Percentiles rank a stretch among this genome's conserved stretches.
These are phyloP conservation scores for Poterioochromonas sp. DNA, from an alignment of 352 stramenopile genomes.

Conservation along the genomic window DNA sequence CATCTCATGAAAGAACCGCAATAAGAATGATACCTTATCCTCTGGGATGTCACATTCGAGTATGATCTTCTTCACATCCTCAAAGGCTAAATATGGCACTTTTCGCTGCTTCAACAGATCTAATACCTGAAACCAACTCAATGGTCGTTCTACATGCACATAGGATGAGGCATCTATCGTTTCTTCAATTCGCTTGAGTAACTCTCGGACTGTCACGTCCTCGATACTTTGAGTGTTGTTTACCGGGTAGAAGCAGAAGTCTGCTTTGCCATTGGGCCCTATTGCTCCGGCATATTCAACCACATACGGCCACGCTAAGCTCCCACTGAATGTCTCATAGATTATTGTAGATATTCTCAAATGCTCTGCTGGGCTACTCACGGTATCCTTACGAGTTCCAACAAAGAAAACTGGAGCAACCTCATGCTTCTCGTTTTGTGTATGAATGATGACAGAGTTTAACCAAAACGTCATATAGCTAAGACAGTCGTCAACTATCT, in stretches of 20 bases:
- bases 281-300: neutral
- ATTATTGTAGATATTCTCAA: neutral
- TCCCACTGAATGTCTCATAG: neutral
- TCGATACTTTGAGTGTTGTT: neutral
- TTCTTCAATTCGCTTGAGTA: neutral
- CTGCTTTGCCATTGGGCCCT: neutral
- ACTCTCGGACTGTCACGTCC: neutral
- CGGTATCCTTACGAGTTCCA: neutral
- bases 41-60: neutral
- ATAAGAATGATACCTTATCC: neutral
- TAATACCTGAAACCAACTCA: neutral
- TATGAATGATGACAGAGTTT: neutral
- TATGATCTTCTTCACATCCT: neutral
- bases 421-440: neutral
- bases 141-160: neutral
- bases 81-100: neutral
- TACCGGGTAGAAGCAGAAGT: neutral
- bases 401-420: neutral
- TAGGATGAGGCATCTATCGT: neutral
- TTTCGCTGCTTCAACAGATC: neutral
- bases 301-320: neutral
- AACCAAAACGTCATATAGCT: conserved; percentile 9
- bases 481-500: neutral
- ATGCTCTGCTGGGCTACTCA: neutral
- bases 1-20: conserved; percentile 2